These are phyloP conservation scores for Clausena lansium DNA, from an alignment of 345 rosid genomes.

Conservation along the genomic window DNA sequence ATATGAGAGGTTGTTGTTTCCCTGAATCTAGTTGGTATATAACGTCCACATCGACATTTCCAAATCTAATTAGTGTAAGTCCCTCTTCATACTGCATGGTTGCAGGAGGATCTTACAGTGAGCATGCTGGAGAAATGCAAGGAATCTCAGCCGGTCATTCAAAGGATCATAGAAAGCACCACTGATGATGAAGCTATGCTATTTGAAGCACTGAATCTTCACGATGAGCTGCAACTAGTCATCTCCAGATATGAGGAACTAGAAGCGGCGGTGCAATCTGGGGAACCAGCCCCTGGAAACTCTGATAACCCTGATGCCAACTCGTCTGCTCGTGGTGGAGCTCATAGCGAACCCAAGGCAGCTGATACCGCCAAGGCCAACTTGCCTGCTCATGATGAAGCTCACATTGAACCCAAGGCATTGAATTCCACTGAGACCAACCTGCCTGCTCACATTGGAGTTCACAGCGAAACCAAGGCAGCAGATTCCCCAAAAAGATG, in stretches of 20 bases:
- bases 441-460: not conserved
- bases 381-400: not conserved
- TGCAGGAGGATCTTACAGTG: slow-evolving; percentile 65
- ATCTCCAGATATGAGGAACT: slow-evolving; percentile 42
- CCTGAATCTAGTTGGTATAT: not conserved
- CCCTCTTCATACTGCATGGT: slow-evolving; percentile 9
- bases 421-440: not conserved
- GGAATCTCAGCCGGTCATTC: slow-evolving; percentile 62
- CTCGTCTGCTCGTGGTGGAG: not conserved
- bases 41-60: not conserved
- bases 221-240: slow-evolving; percentile 68
- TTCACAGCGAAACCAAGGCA: slow-evolving; percentile 4
- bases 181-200: slow-evolving; percentile 66
- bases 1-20: not conserved
- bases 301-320: slow-evolving; percentile 1
- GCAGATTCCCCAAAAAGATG: slow-evolving; percentile 13
- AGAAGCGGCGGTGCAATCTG: slow-evolving; percentile 28
- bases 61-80: not conserved
- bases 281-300: slow-evolving; percentile 20
- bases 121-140: slow-evolving; percentile 79
- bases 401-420: slow-evolving; percentile 6
- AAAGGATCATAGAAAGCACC: slow-evolving; percentile 72
- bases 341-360: slow-evolving; percentile 7
- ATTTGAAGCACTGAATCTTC: slow-evolving; percentile 73
- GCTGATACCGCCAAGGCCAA: not conserved